Evolutionary conservation across 176 grass and related monocot genomes (phyloP).

Genomic region (Zea mays): Zm-B73-REFERENCE-NAM-5.0 NC_050097.1:34860001-34860500

Average conservation of each 20-base stretch:
- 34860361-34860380: no score
- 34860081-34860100: slow-evolving; percentile 32
- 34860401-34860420: no score
- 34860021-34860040: slow-evolving; percentile 27
- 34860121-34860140: slow-evolving; percentile 42
- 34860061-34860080: slow-evolving; percentile 32
- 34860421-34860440: no score
- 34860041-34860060: slow-evolving; percentile 39
- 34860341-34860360: no score
- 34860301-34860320: no score
- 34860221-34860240: slow-evolving; percentile 37
- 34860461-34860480: no score
- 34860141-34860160: slow-evolving; percentile 34
- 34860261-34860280: slow-evolving; percentile 28
- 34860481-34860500: no score
- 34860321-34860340: no score
- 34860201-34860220: slow-evolving; percentile 14
- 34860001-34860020: slow-evolving; percentile 34
- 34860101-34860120: slow-evolving; percentile 24
- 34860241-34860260: slow-evolving; percentile 13
- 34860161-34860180: slow-evolving; percentile 33
- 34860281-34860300: no score
- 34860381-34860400: no score
- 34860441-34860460: no score
- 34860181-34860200: neutral